A percentile compares a stretch with the other conserved stretches of the same genome.
Conservation (phyloP, 805 yeast species). For the Lipomyces chichibuensis region DNA sequence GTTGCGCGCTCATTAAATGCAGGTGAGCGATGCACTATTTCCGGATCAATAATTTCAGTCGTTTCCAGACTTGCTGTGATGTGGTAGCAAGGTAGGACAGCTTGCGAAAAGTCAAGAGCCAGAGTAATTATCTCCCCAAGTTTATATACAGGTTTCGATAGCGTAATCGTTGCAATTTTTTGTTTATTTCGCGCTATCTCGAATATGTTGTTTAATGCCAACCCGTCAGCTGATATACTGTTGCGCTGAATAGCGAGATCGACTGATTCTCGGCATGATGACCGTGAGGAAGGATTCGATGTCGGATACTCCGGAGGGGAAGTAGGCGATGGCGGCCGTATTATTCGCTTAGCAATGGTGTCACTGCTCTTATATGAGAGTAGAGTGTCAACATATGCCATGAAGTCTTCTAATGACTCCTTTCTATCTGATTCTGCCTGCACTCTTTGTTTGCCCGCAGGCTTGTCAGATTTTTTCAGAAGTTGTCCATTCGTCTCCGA, state of each 20-base stretch:
- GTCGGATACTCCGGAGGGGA: constrained; percentile 27
- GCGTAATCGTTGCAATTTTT: constrained; percentile 47
- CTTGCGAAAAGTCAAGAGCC: constrained; percentile 44
- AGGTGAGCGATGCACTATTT: constrained; percentile 39
- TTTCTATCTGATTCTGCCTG: constrained; percentile 3
- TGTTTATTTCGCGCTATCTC: constrained; percentile 51
- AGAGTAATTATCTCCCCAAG: constrained; percentile 46
- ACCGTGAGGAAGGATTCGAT: constrained; percentile 7
- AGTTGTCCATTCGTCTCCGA: constrained; percentile 7
- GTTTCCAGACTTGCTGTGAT: constrained; percentile 49
- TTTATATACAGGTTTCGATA: constrained; percentile 49
- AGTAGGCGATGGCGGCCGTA: constrained; percentile 29
- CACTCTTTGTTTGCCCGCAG: neutral
- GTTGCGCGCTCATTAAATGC: constrained; percentile 37
- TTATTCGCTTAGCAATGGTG: constrained; percentile 10
- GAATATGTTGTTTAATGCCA: constrained; percentile 34
- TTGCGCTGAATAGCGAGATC: constrained; percentile 32
- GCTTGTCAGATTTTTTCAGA: neutral
- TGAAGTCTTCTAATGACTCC: constrained; percentile 26
- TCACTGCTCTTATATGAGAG: constrained; percentile 15
- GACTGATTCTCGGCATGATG: constrained; percentile 32
- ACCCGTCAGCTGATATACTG: constrained; percentile 31
- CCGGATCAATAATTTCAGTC: constrained; percentile 42
- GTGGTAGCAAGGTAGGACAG: constrained; percentile 44
- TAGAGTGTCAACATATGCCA: constrained; percentile 24